phyloP scores from a whole-genome alignment of 23 red algal species.

The Gracilariopsis chorda region DNA sequence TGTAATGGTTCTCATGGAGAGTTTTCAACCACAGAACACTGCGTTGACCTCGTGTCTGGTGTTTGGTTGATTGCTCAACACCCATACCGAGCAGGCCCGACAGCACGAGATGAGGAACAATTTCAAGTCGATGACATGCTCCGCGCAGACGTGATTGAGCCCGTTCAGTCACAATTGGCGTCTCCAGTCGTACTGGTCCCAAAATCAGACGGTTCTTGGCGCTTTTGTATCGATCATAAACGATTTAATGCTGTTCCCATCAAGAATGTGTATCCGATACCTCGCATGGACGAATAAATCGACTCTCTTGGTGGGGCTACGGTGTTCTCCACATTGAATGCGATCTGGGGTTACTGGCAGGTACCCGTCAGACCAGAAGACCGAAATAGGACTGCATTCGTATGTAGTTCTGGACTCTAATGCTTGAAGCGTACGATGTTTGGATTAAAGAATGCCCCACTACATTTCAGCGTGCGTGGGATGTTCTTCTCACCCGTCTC shows the following conservation, averaged over 20 bases:
- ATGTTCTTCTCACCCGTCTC: background rate
- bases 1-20: too few species aligned
- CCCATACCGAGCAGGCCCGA: too few species aligned
- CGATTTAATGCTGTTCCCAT: background rate
- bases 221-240: background rate
- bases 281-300: background rate
- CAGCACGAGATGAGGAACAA: too few species aligned
- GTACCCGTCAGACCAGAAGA: background rate
- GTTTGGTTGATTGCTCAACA: too few species aligned
- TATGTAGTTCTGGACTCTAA: background rate
- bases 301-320: background rate
- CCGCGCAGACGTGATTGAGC: too few species aligned
- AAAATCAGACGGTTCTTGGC: background rate
- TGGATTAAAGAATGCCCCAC: background rate
- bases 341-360: background rate
- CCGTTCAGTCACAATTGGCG: background rate
- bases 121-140: too few species aligned
- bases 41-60: too few species aligned
- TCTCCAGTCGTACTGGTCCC: background rate
- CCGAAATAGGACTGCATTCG: background rate
- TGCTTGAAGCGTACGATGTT: background rate
- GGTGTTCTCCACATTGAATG: background rate
- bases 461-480: background rate
- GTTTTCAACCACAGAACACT: too few species aligned
- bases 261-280: background rate